phyloP scores from a whole-genome alignment of 768 basidiomycete species.

The Podaxis sp. region DNA sequence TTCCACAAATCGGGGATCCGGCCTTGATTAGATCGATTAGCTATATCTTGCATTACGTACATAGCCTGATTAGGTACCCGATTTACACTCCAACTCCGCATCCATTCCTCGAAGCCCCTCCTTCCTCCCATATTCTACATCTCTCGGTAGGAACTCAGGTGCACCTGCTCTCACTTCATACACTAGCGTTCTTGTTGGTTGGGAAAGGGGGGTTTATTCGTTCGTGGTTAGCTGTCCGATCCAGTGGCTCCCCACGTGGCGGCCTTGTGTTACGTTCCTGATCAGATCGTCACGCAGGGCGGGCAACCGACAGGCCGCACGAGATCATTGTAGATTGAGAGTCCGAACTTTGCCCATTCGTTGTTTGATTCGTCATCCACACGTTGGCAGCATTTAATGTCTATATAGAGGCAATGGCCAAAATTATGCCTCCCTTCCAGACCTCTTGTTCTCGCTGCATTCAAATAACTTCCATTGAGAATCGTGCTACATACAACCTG shows the following conservation, averaged over 20 bases:
- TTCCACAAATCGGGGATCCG: conserved; percentile 9
- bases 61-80: conserved; percentile 15
- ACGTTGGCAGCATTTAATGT: background rate
- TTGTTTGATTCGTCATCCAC: background rate
- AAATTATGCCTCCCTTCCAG: background rate
- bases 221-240: background rate
- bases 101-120: conserved; percentile 1
- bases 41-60: conserved; percentile 14
- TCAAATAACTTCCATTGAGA: background rate
- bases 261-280: conserved; percentile 16
- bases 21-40: conserved; percentile 15
- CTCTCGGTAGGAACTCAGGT: background rate
- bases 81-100: conserved; percentile 14
- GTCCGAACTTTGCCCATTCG: conserved; percentile 10
- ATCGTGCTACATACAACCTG: background rate
- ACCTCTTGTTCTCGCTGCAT: background rate
- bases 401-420: background rate
- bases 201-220: background rate
- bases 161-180: background rate
- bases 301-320: background rate
- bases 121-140: background rate
- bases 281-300: conserved; percentile 16
- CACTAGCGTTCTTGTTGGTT: background rate
- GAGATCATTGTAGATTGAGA: conserved; percentile 15
- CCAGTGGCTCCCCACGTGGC: conserved; percentile 10